Conservation (phyloP, 257 asterid genomes). For the Anisodus tanguticus region DNA sequence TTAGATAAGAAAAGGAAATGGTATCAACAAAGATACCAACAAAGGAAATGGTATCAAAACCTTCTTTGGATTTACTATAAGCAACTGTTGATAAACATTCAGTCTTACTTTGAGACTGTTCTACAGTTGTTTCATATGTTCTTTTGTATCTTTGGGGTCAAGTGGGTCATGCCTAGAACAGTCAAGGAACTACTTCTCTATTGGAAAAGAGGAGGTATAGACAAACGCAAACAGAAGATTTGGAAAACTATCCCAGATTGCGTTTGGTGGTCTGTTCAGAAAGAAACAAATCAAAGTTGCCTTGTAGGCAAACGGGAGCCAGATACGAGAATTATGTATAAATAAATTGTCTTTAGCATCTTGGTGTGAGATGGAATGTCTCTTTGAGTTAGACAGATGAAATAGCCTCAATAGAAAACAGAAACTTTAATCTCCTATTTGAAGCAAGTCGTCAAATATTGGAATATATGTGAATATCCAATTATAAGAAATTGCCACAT, state of each 20-base stretch:
- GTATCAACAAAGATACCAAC: not conserved
- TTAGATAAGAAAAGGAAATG: not conserved
- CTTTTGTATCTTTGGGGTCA: conserved; percentile 9
- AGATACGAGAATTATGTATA: not conserved
- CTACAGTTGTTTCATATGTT: not conserved
- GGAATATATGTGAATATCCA: not conserved
- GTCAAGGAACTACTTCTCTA: not conserved
- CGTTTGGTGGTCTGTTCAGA: not conserved
- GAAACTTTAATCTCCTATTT: not conserved
- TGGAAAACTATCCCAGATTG: conserved; percentile 10
- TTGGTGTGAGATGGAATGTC: not conserved
- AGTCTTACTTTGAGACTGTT: conserved; percentile 10
- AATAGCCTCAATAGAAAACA: not conserved
- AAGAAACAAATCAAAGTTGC: not conserved
- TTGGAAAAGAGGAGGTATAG: not conserved
- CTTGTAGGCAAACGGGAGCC: not conserved
- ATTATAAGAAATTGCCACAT: not conserved
- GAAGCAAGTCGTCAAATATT: not conserved
- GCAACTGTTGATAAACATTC: not conserved
- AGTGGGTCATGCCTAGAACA: not conserved
- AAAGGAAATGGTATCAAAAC: not conserved
- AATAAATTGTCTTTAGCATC: not conserved
- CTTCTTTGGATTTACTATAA: not conserved
- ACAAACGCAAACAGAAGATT: not conserved
- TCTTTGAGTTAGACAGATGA: not conserved